A percentile compares a stretch with the other conserved stretches of the same genome.
phyloP scores from a whole-genome alignment of 2,329 filamentous ascomycete genomes.

The Fusarium ambrosium region DNA sequence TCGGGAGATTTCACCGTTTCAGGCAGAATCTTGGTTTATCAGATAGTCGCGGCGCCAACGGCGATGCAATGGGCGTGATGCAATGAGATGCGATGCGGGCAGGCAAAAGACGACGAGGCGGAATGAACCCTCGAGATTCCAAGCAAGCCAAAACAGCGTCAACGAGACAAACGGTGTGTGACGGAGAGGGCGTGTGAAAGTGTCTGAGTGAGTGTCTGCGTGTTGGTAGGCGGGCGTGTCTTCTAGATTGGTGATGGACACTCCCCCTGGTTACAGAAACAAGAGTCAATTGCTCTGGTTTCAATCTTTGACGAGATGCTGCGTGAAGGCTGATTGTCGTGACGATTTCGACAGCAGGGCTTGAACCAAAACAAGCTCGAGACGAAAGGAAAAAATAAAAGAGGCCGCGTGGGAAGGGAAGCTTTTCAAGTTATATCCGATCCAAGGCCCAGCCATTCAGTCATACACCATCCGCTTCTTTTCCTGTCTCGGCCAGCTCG shows the following conservation, averaged over 20 bases:
- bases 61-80: neutral
- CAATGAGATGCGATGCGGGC: neutral
- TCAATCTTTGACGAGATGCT: neutral
- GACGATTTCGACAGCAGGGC: neutral
- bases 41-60: constrained; percentile 18
- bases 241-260: neutral
- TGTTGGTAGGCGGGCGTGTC: neutral
- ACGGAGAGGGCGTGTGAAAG: neutral
- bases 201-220: neutral
- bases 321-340: neutral
- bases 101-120: neutral
- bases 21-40: constrained; percentile 9
- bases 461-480: constrained; percentile 23
- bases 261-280: neutral
- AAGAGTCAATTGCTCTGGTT: neutral
- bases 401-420: constrained; percentile 20
- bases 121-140: constrained; percentile 13
- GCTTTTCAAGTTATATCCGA: constrained; percentile 37
- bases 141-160: neutral
- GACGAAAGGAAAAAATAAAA: neutral
- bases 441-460: constrained; percentile 25
- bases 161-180: neutral
- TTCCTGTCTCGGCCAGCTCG: constrained; percentile 24
- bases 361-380: neutral
- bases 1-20: constrained; percentile 8